phyloP scores from a whole-genome alignment of 176 grass and related monocot genomes.

The Tuctoria greenei region DNA sequence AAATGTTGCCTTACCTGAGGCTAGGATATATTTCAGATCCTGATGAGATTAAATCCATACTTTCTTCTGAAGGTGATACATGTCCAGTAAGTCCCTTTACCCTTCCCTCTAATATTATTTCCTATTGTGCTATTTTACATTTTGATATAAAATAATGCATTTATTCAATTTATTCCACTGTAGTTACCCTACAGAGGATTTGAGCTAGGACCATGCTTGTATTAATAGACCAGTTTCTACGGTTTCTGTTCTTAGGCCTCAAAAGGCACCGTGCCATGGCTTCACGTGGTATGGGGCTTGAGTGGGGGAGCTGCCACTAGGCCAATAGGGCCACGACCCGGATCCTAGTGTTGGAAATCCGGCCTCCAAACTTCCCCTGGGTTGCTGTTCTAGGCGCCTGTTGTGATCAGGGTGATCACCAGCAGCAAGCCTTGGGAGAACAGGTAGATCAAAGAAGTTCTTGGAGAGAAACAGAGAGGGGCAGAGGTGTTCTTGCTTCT shows the following conservation, averaged over 20 bases:
- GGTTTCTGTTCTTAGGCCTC: slow-evolving; percentile 23
- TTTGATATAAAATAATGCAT: background rate
- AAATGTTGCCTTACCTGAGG: slow-evolving; percentile 88
- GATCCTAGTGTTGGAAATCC: too few relatives aligned
- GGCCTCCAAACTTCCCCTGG: too few relatives aligned
- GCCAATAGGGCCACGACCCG: too few relatives aligned
- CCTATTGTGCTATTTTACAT: background rate
- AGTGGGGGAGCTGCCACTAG: too few relatives aligned
- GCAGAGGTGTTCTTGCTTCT: too few relatives aligned
- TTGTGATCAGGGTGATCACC: too few relatives aligned
- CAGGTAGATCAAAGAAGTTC: too few relatives aligned
- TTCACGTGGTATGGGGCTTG: background rate
- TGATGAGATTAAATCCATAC: slow-evolving; percentile 83
- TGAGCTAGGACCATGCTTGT: background rate
- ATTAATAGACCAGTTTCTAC: background rate
- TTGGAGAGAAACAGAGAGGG: too few relatives aligned
- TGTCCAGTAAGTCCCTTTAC: slow-evolving; percentile 64
- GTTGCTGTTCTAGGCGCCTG: too few relatives aligned
- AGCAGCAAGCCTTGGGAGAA: too few relatives aligned
- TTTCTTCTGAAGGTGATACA: slow-evolving; percentile 90
- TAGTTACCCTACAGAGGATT: background rate
- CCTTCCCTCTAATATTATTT: background rate
- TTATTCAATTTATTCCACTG: background rate
- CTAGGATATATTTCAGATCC: slow-evolving; percentile 93
- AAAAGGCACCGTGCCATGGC: background rate